These are phyloP conservation scores for Breviolum minutum DNA, from an alignment of 73 alveolate species.

Conservation along the genomic window DNA sequence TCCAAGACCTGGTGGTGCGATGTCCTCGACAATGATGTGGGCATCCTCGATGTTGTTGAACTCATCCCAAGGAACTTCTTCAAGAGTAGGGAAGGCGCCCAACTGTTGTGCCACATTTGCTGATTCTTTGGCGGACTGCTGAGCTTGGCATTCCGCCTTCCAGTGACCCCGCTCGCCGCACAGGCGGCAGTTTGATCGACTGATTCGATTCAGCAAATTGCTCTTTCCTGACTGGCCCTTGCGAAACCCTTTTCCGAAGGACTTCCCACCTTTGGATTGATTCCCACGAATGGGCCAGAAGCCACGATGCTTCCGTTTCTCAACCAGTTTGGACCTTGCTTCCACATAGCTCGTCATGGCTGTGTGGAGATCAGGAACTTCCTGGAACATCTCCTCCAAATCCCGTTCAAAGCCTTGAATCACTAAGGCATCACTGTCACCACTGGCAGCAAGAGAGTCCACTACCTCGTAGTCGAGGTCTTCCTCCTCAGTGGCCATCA, in stretches of 20 bases:
- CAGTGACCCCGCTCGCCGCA: not conserved
- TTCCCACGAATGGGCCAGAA: no score
- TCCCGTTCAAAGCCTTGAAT: not conserved
- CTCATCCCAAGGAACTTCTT: not conserved
- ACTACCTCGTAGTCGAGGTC: not conserved
- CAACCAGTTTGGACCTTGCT: no score
- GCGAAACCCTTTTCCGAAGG: not conserved
- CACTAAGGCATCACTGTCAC: not conserved
- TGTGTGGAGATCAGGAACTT: not conserved
- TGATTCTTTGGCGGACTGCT: not conserved
- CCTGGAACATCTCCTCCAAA: not conserved
- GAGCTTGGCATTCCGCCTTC: not conserved
- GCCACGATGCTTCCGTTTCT: no score
- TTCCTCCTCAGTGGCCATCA: no score
- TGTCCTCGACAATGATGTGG: not conserved
- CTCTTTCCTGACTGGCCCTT: not conserved
- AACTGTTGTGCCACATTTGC: not conserved
- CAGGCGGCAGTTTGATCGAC: not conserved
- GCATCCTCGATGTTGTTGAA: not conserved
- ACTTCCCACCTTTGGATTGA: no score
- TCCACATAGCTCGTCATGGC: not conserved
- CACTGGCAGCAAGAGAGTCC: not conserved
- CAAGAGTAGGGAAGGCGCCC: not conserved
- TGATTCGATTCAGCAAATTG: not conserved
- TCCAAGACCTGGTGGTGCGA: no score